Conservation (phyloP, 164 flowering plant species). For the Malania oleifera region DNA sequence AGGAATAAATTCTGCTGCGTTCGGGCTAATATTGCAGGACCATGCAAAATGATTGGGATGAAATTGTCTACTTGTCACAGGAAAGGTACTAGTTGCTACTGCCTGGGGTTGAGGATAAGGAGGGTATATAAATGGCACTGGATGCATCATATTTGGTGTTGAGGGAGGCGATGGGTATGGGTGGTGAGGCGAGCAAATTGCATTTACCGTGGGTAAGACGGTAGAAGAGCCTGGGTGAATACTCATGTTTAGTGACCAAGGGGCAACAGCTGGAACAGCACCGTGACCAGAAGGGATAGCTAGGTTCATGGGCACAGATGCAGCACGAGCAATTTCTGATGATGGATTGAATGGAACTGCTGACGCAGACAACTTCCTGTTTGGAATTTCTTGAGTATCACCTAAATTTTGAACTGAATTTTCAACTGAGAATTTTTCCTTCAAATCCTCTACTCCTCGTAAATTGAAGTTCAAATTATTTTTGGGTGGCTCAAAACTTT, state of each 20-base stretch:
- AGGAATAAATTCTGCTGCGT: conserved; percentile 58
- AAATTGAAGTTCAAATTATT: conserved; percentile 18
- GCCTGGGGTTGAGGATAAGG: conserved; percentile 65
- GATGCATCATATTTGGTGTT: conserved; percentile 79
- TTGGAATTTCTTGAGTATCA: conserved; percentile 47
- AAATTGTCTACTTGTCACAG: conserved; percentile 45
- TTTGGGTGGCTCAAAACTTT: conserved; percentile 22
- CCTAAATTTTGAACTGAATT: conserved; percentile 22
- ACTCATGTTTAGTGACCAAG: conserved; percentile 85
- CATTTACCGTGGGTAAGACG: conserved; percentile 42
- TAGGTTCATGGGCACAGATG: conserved; percentile 59
- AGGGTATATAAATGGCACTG: conserved; percentile 74
- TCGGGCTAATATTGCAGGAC: conserved; percentile 66
- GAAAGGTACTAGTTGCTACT: conserved; percentile 49
- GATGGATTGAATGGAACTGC: conserved; percentile 94
- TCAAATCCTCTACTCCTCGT: conserved; percentile 41
- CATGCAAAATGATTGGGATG: conserved; percentile 75
- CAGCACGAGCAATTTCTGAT: conserved; percentile 39
- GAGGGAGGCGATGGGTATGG: conserved; percentile 81
- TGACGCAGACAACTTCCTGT: conserved; percentile 86
- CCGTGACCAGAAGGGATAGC: conserved; percentile 57
- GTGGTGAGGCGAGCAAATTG: conserved; percentile 77
- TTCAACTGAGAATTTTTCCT: conserved; percentile 30
- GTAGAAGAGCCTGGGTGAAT: conserved; percentile 60
- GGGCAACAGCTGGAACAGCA: conserved; percentile 46